A percentile compares a stretch with the other conserved stretches of the same genome.
Conservation (phyloP, 371 early-diverging fungal genomes). For the Actinomucor elegans region DNA sequence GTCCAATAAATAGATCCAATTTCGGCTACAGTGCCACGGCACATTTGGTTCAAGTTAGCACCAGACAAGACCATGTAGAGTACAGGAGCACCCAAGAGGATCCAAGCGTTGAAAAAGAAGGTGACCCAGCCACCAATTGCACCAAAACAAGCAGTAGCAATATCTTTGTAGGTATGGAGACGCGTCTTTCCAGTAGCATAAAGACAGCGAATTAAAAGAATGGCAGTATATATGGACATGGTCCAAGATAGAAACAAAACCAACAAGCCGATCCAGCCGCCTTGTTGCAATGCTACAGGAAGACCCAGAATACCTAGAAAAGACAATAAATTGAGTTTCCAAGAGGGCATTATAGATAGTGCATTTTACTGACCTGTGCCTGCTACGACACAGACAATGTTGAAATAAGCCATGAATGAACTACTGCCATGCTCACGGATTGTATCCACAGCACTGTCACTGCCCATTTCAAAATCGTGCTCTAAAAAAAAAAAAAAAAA, state of each 20-base stretch:
- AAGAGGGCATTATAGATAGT: no score
- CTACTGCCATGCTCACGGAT: constrained; percentile 21
- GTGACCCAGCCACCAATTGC: constrained; percentile 38
- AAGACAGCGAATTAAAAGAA: constrained; percentile 33
- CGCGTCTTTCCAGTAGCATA: constrained; percentile 35
- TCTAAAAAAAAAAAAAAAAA: no score
- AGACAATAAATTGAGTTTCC: no score
- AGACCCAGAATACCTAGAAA: constrained; percentile 86
- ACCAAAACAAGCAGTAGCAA: constrained; percentile 39
- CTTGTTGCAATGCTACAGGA: constrained; percentile 73
- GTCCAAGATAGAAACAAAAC: constrained; percentile 72
- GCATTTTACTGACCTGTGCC: no score
- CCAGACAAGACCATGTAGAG: constrained; percentile 60
- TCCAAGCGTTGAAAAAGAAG: constrained; percentile 61
- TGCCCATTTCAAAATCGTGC: constrained; percentile 8
- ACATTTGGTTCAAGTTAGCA: constrained; percentile 51
- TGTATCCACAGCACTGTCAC: constrained; percentile 9
- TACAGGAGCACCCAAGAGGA: constrained; percentile 53
- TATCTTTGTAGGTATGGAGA: constrained; percentile 37
- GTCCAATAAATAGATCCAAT: constrained; percentile 54
- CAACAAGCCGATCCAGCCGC: constrained; percentile 74
- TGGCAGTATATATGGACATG: constrained; percentile 60
- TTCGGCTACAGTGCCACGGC: constrained; percentile 47
- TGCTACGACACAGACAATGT: no score
- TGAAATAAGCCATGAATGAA: constrained; percentile 36